Base-by-base conservation (phyloP, 352 stramenopile genomes). In the Globisporangium apiculatum region DNA sequence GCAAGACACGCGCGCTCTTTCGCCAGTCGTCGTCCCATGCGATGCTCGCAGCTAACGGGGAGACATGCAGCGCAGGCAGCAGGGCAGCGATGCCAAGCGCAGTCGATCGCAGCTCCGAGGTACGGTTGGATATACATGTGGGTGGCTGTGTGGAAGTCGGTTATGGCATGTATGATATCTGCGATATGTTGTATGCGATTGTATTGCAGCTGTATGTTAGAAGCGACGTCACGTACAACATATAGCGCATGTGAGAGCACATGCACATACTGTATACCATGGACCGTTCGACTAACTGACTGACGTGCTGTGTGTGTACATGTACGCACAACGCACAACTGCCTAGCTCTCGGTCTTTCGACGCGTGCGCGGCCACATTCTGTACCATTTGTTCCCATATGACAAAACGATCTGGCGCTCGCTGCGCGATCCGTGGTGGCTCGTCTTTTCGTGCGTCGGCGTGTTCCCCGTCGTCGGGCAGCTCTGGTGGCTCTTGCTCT, bases 401-500 rank as follows among this genome's bases (percentile, higher is more conserved):
- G 76, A 96, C 61, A 90, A 89, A 57, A 89, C 81, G 2, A 92
- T 96, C 60, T 97, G 89, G 89, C 71, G 75, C 64, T 91, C 70
- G 11, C 76, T 95, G 40, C 81, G 83, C 37, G 83, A 96, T 54
- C 83, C 83, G 18, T 91, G 76, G 73, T 97, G 86, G 78, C 48
- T 87, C 18, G 64, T 65, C 14, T 91, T 92, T 62, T 89, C 81
- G 36, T 77, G 78, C 62, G 62, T 95, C 41, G 87, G 87, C 40
- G 62, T 96, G 36, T 79, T 95, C 36, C 89, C 89, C 0, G 73
- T 91, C 40, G 57, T 96, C n/a, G 84, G 85, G 4, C 86, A 95
- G 68, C 58, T 94, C 40, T 96, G 87, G 88, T 97, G 89, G 89
- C 75, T 95, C 47, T 83, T 96, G 17, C 63, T 96, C 8, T 96